Evolutionary conservation across 192 early-diverging fungal species (phyloP).

Genomic region (Endogone sp.): DNA sequence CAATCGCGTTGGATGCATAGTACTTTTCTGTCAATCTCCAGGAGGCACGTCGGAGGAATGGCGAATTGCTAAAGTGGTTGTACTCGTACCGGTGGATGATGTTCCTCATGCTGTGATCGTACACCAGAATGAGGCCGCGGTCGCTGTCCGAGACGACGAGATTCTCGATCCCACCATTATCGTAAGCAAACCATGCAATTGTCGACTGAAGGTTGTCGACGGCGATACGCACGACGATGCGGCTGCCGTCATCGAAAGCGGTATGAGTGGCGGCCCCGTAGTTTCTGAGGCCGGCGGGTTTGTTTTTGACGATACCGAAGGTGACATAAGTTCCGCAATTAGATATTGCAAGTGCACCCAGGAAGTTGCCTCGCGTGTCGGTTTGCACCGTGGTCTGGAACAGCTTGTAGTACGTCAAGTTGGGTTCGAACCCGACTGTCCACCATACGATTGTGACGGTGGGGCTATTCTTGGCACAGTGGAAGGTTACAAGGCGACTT

Average conservation of each 20-base stretch:
- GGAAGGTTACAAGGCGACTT: neutral
- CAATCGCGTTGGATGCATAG: neutral
- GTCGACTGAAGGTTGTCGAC: neutral
- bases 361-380: neutral
- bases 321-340: neutral
- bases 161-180: neutral
- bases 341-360: neutral
- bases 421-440: neutral
- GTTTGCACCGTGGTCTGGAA: neutral
- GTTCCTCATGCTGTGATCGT: neutral
- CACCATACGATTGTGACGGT: neutral
- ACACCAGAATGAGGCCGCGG: neutral
- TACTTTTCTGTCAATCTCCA: neutral
- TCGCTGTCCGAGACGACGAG: neutral
- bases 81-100: neutral
- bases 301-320: neutral
- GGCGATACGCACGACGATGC: neutral
- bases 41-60: neutral
- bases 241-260: neutral
- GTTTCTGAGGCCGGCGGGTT: neutral
- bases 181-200: neutral
- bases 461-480: neutral
- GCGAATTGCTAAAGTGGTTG: neutral
- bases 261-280: neutral
- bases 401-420: neutral